Conservation (phyloP, 2,329 filamentous ascomycete species). For the Ceratocystis ficicola region DNA sequence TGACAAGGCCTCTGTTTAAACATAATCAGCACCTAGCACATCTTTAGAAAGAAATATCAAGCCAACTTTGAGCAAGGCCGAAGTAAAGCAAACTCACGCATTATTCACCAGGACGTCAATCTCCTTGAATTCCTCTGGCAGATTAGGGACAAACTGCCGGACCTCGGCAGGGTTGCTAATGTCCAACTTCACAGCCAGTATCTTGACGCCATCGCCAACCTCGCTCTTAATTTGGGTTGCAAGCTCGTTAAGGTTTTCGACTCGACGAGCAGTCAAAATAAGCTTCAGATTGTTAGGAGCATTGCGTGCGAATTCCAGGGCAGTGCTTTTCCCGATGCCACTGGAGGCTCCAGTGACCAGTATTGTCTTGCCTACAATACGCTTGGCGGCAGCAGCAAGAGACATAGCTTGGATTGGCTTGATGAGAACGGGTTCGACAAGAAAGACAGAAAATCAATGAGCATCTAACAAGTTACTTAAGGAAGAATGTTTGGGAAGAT, state of each 20-base stretch:
- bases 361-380: constrained; percentile 85
- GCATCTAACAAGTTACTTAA: background rate
- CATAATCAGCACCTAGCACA: constrained; percentile 20
- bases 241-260: constrained; percentile 65
- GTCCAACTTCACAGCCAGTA: constrained; percentile 73
- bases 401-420: constrained; percentile 33
- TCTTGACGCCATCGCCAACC: constrained; percentile 66
- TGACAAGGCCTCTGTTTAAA: constrained; percentile 61
- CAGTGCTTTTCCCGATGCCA: constrained; percentile 72
- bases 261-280: constrained; percentile 74
- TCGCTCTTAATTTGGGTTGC: constrained; percentile 64
- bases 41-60: too few relatives aligned
- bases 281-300: constrained; percentile 68
- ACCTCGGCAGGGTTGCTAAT: constrained; percentile 71
- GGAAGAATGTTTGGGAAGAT: background rate
- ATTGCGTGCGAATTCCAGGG: constrained; percentile 86
- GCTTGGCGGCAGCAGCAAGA: constrained; percentile 58
- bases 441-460: background rate
- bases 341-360: constrained; percentile 86
- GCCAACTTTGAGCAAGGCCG: too few relatives aligned
- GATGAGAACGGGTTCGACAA: background rate
- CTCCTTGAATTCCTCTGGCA: constrained; percentile 72
- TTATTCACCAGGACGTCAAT: constrained; percentile 92
- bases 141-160: constrained; percentile 52
- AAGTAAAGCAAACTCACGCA: constrained; percentile 50